Conservation (phyloP, 2,329 filamentous ascomycete species). For the Ophiostoma sp. region DNA sequence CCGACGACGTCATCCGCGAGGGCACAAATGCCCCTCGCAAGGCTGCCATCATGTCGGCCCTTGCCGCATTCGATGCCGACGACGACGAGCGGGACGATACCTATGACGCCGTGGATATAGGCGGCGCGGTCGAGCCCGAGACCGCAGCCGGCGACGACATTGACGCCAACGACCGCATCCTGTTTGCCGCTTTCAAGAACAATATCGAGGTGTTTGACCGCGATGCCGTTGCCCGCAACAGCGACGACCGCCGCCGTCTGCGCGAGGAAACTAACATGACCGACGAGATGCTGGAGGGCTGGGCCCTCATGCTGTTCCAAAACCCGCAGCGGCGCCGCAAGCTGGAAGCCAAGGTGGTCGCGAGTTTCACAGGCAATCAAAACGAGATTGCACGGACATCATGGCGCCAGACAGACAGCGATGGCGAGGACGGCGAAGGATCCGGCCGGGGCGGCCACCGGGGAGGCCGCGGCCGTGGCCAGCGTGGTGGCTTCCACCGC, state of each 20-base stretch:
- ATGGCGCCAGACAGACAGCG: constrained; percentile 48
- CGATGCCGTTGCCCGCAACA: constrained; percentile 63
- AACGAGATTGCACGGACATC: constrained; percentile 58
- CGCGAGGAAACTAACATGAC: constrained; percentile 79
- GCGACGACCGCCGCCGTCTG: constrained; percentile 57
- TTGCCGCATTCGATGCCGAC: constrained; percentile 85
- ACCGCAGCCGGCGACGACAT: constrained; percentile 57
- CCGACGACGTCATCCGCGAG: constrained; percentile 67
- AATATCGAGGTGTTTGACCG: constrained; percentile 60
- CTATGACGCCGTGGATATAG: constrained; percentile 88
- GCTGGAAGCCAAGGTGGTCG: constrained; percentile 59
- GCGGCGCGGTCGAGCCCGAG: constrained; percentile 72
- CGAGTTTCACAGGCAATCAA: constrained; percentile 59
- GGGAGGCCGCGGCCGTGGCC: constrained; percentile 42
- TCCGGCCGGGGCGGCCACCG: constrained; percentile 37
- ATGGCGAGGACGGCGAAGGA: constrained; percentile 16
- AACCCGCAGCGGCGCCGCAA: constrained; percentile 63
- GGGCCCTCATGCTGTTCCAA: constrained; percentile 77
- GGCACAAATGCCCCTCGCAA: constrained; percentile 60
- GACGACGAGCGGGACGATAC: constrained; percentile 97
- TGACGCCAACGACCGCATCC: constrained; percentile 43
- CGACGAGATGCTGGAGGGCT: constrained; percentile 90
- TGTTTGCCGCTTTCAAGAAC: constrained; percentile 68
- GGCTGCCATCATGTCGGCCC: constrained; percentile 79
- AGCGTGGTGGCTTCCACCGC: constrained; percentile 44